Percentiles rank a stretch among this genome's conserved stretches.
These are phyloP conservation scores for Saraca asoca DNA, from an alignment of 331 rosid species.

Conservation along the genomic window DNA sequence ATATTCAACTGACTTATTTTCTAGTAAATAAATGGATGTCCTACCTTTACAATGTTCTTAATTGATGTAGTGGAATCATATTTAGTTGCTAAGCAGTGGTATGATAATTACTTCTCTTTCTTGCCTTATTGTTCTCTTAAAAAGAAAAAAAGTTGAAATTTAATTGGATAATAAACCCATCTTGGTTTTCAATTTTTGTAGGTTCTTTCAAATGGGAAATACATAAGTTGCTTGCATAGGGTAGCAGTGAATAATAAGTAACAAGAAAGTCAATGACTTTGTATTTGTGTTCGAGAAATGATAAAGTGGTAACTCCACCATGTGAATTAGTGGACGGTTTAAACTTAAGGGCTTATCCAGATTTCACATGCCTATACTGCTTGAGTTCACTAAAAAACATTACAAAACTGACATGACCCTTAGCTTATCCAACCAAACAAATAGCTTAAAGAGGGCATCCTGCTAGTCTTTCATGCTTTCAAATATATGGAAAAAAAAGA, in stretches of 20 bases:
- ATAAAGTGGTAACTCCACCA: slow-evolving; percentile 81
- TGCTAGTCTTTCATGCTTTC: no score
- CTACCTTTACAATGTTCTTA: no score
- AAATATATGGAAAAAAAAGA: neutral
- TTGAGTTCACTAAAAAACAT: slow-evolving; percentile 80
- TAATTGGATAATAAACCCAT: slow-evolving; percentile 13
- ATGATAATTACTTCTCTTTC: neutral
- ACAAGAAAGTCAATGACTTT: slow-evolving; percentile 84
- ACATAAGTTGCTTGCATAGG: slow-evolving; percentile 88
- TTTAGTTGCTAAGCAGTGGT: slow-evolving; percentile 37
- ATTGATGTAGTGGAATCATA: no score
- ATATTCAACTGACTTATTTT: slow-evolving; percentile 8
- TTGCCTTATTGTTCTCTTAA: neutral
- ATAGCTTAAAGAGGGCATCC: slow-evolving; percentile 25
- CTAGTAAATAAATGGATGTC: no score
- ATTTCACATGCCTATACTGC: slow-evolving; percentile 84
- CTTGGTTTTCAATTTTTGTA: slow-evolving; percentile 3
- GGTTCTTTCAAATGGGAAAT: slow-evolving; percentile 92
- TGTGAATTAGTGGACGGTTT: slow-evolving; percentile 58
- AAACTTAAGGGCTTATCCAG: slow-evolving; percentile 64
- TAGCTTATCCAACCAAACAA: slow-evolving; percentile 61
- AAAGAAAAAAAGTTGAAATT: neutral
- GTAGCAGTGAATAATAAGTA: slow-evolving; percentile 79
- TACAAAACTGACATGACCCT: slow-evolving; percentile 90
- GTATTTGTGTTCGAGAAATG: slow-evolving; percentile 72